Evolutionary conservation across 1,139 yeast genomes (phyloP), one percentile per base, ranked within the genome.

Genomic region (Pichia sp.): DNA sequence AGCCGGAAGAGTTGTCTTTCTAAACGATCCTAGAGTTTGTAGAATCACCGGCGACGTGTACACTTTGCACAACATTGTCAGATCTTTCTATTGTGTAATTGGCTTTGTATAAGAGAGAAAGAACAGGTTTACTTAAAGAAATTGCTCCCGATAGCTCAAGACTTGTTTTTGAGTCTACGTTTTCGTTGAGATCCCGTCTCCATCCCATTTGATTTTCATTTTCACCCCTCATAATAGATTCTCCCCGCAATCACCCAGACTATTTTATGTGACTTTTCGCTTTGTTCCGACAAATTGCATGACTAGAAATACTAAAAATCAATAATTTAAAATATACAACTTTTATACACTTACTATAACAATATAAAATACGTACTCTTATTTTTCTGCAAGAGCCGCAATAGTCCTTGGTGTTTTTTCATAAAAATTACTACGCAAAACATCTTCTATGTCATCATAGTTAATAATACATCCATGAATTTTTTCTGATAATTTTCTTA

Each of bases 401-500:
- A 9, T 36, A 9, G 25, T 36, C 7, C 25, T 36, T 18, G 42
- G 28, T 25, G 10, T 25, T 22, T 30, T 14, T 13, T 25, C 33
- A 34, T 30, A 29, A 28, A 41, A 46, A 16, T 9, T 14, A 29
- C 13, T 25, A 25, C 45, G 39, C n/a, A 46, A 25, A 22, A n/a
- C 45, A 5, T 11, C 8, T 27, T 46, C 44, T 1, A 46, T 11
- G n/a, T 31, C 29, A 14, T 34, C 33, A 27, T 25, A 46, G 16
- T 41, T 28, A 34, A 48, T 25, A 16, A 48, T 30, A 43, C 47
- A 43, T 11, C 50, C 50, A 11, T 48, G 27, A 6, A 48, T n/a
- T 19, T 28, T 44, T 18, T 48, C 41, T 19, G 44, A 36, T 13
- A 44, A n/a, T 4, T 28, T 18, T 19, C 46, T 42, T 22, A 48